Conservation (phyloP, 331 rosid genomes). For the Telfairia occidentalis region DNA sequence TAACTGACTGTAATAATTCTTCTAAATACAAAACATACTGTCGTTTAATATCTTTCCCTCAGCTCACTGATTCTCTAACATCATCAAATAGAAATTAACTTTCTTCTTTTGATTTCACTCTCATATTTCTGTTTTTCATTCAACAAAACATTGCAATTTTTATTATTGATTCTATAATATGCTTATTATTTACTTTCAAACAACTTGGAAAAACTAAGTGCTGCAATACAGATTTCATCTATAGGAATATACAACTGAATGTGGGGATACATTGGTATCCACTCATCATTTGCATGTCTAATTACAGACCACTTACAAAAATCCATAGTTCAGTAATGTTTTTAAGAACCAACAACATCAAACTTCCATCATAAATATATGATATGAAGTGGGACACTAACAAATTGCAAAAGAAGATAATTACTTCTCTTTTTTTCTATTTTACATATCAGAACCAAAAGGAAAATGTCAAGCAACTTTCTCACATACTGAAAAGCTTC, state of each 20-base stretch:
- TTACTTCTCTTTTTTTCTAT: too few species aligned
- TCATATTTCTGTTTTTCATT: too few species aligned
- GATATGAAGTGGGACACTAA: not conserved
- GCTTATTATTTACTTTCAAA: too few species aligned
- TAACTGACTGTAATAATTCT: too few species aligned
- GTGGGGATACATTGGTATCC: not conserved
- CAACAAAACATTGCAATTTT: too few species aligned
- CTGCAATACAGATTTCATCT: not conserved
- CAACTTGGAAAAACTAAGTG: too few species aligned
- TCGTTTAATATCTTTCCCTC: too few species aligned
- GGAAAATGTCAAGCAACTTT: slow-evolving; percentile 34
- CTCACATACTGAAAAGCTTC: slow-evolving; percentile 60
- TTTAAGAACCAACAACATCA: not conserved
- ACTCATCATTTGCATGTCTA: not conserved
- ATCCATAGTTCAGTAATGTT: not conserved
- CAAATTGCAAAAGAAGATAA: slow-evolving; percentile 10
- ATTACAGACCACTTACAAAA: not conserved
- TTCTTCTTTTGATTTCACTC: too few species aligned
- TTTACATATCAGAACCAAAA: not conserved
- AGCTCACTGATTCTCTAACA: too few species aligned
- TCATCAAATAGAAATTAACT: too few species aligned
- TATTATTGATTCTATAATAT: too few species aligned
- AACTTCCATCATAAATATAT: not conserved
- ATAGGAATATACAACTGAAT: not conserved
- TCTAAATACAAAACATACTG: too few species aligned